A percentile compares a stretch with the other conserved stretches of the same genome.
Evolutionary conservation across 75 land plant genomes (phyloP).

Genomic region (Isoetes taiwanensis): DNA sequence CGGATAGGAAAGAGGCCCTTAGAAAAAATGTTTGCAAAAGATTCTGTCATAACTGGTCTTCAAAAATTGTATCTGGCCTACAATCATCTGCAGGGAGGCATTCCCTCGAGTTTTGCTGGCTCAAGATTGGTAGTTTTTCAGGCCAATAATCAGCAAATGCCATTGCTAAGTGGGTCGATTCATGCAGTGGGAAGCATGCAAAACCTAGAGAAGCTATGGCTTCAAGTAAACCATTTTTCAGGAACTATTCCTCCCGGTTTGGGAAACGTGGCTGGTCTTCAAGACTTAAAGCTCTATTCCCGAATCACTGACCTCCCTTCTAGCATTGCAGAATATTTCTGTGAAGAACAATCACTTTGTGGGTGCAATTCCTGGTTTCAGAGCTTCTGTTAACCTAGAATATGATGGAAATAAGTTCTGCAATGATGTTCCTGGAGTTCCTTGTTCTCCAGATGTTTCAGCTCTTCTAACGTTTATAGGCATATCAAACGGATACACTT

Average conservation of each 20-base stretch:
- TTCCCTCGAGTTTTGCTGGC: conserved; percentile 34
- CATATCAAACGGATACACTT: conserved; percentile 27
- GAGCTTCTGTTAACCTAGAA: conserved; percentile 9
- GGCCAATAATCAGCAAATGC: conserved; percentile 47
- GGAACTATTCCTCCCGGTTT: conserved; percentile 48
- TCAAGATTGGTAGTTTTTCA: conserved; percentile 31
- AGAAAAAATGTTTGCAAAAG: too few species aligned
- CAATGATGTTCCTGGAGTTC: conserved; percentile 24
- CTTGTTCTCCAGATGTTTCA: conserved; percentile 51
- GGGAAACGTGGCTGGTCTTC: conserved; percentile 21
- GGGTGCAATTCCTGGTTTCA: conserved; percentile 53
- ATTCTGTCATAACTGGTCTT: conserved; percentile 32
- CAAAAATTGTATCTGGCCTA: conserved; percentile 27
- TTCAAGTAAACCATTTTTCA: conserved; percentile 64
- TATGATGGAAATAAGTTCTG: conserved; percentile 44
- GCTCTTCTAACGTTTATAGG: conserved; percentile 46
- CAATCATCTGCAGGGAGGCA: conserved; percentile 47
- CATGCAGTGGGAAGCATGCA: conserved; percentile 30
- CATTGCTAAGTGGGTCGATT: conserved; percentile 14
- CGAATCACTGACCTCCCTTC: conserved; percentile 24
- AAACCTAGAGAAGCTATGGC: conserved; percentile 37
- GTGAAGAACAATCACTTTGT: conserved; percentile 44
- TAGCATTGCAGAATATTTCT: conserved; percentile 24
- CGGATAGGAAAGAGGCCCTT: too few species aligned
- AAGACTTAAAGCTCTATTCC: conserved; percentile 23